phyloP scores from a whole-genome alignment of 1,284 basidiomycete genomes.

The Stereum hirsutum region DNA sequence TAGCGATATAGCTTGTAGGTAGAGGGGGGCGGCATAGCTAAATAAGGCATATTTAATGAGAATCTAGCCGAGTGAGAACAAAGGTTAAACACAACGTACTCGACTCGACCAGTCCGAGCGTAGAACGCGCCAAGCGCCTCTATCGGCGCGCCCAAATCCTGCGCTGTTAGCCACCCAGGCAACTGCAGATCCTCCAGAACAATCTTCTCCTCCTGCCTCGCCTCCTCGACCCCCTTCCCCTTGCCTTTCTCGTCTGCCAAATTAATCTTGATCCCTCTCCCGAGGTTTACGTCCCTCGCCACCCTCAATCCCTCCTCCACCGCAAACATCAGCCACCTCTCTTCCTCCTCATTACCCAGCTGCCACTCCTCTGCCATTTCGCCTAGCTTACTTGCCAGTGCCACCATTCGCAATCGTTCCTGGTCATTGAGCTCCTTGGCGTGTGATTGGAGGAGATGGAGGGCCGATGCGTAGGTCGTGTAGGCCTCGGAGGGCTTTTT shows the following conservation, averaged over 20 bases:
- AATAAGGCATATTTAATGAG: too few species aligned
- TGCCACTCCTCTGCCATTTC: slow-evolving; percentile 37
- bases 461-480: slow-evolving; percentile 35
- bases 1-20: slow-evolving; percentile 57
- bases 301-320: slow-evolving; percentile 50
- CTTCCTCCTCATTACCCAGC: slow-evolving; percentile 36
- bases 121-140: slow-evolving; percentile 63
- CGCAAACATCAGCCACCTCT: slow-evolving; percentile 51
- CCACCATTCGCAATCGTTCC: slow-evolving; percentile 50
- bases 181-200: slow-evolving; percentile 44
- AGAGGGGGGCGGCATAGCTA: slow-evolving; percentile 59
- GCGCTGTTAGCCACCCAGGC: slow-evolving; percentile 51
- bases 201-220: slow-evolving; percentile 13
- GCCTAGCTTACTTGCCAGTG: slow-evolving; percentile 61
- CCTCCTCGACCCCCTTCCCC: slow-evolving; percentile 12
- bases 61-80: too few species aligned
- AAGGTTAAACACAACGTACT: slow-evolving; percentile 53
- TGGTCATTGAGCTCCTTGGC: slow-evolving; percentile 22
- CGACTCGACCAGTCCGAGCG: slow-evolving; percentile 41
- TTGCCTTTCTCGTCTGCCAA: slow-evolving; percentile 1
- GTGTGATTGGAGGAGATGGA: slow-evolving; percentile 21
- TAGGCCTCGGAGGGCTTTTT: slow-evolving; percentile 41
- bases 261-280: too few species aligned
- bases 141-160: slow-evolving; percentile 61
- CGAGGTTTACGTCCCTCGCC: slow-evolving; percentile 10